A percentile compares a stretch with the other conserved stretches of the same genome.
phyloP scores from a whole-genome alignment of 192 early-diverging fungal genomes.

The Helicostylum pulchrum region DNA sequence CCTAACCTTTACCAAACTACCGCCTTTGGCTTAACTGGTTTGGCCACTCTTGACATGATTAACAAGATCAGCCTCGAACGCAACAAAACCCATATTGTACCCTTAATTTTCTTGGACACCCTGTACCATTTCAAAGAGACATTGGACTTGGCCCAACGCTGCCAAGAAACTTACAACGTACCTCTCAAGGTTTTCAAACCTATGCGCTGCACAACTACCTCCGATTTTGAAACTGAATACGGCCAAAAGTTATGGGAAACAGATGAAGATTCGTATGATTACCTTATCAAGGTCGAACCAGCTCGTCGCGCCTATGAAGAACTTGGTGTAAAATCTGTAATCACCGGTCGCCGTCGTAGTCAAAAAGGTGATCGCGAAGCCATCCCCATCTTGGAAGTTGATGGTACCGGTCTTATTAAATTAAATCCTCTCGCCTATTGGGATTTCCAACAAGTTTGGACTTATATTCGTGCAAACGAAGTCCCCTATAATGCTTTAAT shows the following conservation, averaged over 20 bases:
- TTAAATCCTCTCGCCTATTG: slow-evolving; percentile 90
- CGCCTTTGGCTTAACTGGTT: slow-evolving; percentile 90
- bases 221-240: slow-evolving; percentile 68
- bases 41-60: slow-evolving; percentile 86
- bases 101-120: slow-evolving; percentile 92
- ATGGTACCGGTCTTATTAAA: slow-evolving; percentile 80
- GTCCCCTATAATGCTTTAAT: slow-evolving; percentile 90
- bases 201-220: slow-evolving; percentile 48
- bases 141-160: slow-evolving; percentile 68
- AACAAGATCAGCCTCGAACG: slow-evolving; percentile 59
- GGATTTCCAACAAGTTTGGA: slow-evolving; percentile 88
- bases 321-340: slow-evolving; percentile 70
- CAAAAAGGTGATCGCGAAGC: slow-evolving; percentile 80
- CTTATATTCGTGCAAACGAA: slow-evolving; percentile 76
- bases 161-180: slow-evolving; percentile 63
- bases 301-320: slow-evolving; percentile 81
- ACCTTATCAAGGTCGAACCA: slow-evolving; percentile 92
- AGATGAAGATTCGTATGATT: slow-evolving; percentile 82
- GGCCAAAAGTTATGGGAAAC: slow-evolving; percentile 83
- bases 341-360: slow-evolving; percentile 86
- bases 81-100: slow-evolving; percentile 54
- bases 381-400: slow-evolving; percentile 81
- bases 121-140: slow-evolving; percentile 95
- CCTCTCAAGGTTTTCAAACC: slow-evolving; percentile 77
- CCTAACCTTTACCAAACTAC: slow-evolving; percentile 87